Base-by-base conservation (phyloP, 208 protist species). In the Endotrypanum monterogeii region DNA sequence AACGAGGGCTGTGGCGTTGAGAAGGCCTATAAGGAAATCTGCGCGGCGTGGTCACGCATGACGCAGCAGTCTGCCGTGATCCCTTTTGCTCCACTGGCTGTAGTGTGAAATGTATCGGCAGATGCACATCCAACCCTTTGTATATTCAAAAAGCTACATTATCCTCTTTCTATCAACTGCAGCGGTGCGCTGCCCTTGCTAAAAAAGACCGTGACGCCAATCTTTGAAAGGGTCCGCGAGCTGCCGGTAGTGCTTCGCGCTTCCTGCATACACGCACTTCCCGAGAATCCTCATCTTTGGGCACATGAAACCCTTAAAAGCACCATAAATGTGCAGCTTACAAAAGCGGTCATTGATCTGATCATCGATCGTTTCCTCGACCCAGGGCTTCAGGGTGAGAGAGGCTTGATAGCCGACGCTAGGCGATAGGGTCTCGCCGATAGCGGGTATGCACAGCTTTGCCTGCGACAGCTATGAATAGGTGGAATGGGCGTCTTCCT, bases 401-500 rank as follows among this genome's bases (percentile, higher is more conserved):
- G 18, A 30, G 55, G n/a, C 52, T n/a, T 54, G 30, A 51, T n/a
- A 28, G 66, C 28, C 37, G 25, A 20, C 25, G 35, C 3, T 25
- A 25, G 2, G 7, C 35, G 12, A 23, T 37, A 20, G 39, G 41
- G 44, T 0, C 51, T 12, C 0, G 37, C 7, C 62, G 63, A 50
- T 37, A 74, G 62, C 66, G 58, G 63, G 8, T 76, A 76, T 50
- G 66, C 62, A 51, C 76, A 81, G 70, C 71, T 62, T 30, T 81
- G 66, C 28, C 55, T 81, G 18, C 76, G 76, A 56, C 76, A 81
- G 71, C 67, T 81, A 57, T 76, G 76, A 71, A 69, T 81, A 55
- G 44, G 55, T 44, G 76, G 76, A 23, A 58, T 81, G 23, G 62
- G 76, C 54, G 71, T 73, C 39, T 73, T 71, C 12, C 54, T 81